phyloP scores from a whole-genome alignment of 108 stramenopile species.

The Tribonema minus region DNA sequence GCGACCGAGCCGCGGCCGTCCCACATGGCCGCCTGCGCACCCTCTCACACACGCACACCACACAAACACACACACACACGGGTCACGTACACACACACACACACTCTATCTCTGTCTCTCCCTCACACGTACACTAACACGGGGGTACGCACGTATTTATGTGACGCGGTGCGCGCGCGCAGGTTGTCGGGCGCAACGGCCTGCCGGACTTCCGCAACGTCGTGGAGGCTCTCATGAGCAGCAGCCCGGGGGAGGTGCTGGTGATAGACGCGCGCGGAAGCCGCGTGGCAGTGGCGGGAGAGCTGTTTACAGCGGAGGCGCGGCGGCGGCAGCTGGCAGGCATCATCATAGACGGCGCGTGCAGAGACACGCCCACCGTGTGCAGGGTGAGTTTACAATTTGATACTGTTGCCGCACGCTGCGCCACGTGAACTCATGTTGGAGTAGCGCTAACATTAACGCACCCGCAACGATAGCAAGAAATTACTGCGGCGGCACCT shows the following conservation, averaged over 20 bases:
- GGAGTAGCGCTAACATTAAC: too few relatives aligned
- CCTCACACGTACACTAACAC: background rate
- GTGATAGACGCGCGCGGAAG: slow-evolving; percentile 33
- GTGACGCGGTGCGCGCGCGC: background rate
- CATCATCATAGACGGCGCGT: slow-evolving; percentile 31
- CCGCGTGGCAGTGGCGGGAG: slow-evolving; percentile 20
- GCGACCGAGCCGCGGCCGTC: too few relatives aligned
- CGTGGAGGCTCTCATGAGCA: slow-evolving; percentile 43
- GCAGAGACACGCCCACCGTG: slow-evolving; percentile 36
- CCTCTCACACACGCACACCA: background rate
- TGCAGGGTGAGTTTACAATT: slow-evolving; percentile 6
- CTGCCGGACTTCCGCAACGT: slow-evolving; percentile 34
- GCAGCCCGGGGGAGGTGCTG: slow-evolving; percentile 43
- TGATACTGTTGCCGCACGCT: too few relatives aligned
- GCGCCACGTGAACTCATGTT: too few relatives aligned
- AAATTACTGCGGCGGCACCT: slow-evolving; percentile 15
- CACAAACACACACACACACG: background rate
- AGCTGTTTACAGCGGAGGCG: slow-evolving; percentile 37
- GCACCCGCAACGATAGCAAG: too few relatives aligned
- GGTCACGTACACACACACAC: background rate
- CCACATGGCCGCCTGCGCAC: too few relatives aligned
- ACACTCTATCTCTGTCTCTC: background rate
- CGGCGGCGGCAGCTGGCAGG: slow-evolving; percentile 29
- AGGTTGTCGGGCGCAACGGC: background rate
- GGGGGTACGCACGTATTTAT: too few relatives aligned